phyloP scores from a whole-genome alignment of 2,329 filamentous ascomycete genomes.

The Aspergillus tanneri region DNA sequence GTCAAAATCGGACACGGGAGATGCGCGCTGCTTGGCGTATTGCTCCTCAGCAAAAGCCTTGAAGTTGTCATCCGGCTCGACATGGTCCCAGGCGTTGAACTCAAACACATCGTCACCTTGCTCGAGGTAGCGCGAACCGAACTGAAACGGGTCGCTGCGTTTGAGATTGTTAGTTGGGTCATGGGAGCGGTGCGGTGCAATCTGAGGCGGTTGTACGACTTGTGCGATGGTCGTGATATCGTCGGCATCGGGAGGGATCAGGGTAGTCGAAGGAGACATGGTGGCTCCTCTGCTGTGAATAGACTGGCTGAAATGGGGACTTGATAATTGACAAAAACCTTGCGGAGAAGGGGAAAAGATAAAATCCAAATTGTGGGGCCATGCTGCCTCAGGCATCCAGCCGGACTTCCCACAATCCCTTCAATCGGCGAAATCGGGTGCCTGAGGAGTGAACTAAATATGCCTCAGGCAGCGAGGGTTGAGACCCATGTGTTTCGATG shows the following conservation, averaged over 20 bases:
- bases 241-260: constrained; percentile 18
- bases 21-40: constrained; percentile 77
- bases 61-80: constrained; percentile 87
- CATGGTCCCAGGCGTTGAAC: constrained; percentile 99
- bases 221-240: constrained; percentile 36
- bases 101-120: constrained; percentile 88
- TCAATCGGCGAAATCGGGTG: too few species aligned
- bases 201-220: constrained; percentile 47
- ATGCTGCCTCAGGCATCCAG: constrained; percentile 5
- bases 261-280: not conserved
- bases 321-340: constrained; percentile 1
- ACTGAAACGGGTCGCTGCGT: constrained; percentile 88
- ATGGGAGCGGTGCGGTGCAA: constrained; percentile 67
- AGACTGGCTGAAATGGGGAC: not conserved
- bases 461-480: too few species aligned
- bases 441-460: too few species aligned
- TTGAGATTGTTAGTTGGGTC: constrained; percentile 73
- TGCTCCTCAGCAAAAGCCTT: constrained; percentile 81
- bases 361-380: not conserved
- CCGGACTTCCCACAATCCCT: too few species aligned
- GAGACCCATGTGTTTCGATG: too few species aligned
- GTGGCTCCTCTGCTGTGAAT: not conserved
- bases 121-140: constrained; percentile 82
- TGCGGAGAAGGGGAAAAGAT: constrained; percentile 1
- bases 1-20: constrained; percentile 90